Conservation (phyloP, 2,329 filamentous ascomycete genomes). For the Chlorencoelia australis region DNA sequence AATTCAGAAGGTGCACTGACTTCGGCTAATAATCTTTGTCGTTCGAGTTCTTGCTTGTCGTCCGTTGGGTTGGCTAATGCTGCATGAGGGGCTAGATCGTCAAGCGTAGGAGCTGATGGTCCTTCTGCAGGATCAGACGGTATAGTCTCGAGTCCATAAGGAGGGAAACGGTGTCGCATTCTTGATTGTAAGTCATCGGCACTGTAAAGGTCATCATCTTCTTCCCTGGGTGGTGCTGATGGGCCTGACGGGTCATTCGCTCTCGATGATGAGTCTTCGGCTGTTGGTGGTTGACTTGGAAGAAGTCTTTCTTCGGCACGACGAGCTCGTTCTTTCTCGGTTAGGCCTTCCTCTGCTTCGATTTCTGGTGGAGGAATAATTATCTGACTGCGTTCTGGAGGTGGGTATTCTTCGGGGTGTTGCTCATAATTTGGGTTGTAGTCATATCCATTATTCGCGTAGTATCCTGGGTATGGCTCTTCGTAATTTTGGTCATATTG, state of each 20-base stretch:
- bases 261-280: slow-evolving; percentile 34
- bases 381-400: slow-evolving; percentile 31
- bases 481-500: slow-evolving; percentile 26
- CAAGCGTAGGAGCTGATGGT: slow-evolving; percentile 18
- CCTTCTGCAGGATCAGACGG: slow-evolving; percentile 7
- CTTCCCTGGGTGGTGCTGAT: slow-evolving; percentile 24
- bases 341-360: slow-evolving; percentile 49
- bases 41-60: slow-evolving; percentile 62
- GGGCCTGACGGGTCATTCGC: slow-evolving; percentile 32
- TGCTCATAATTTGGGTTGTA: slow-evolving; percentile 19
- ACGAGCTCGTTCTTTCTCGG: slow-evolving; percentile 74
- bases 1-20: slow-evolving; percentile 43
- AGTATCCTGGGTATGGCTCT: slow-evolving; percentile 17
- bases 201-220: slow-evolving; percentile 43
- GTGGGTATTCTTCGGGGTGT: slow-evolving; percentile 29
- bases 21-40: slow-evolving; percentile 40
- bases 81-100: slow-evolving; percentile 15
- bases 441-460: slow-evolving; percentile 17
- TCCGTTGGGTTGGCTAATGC: slow-evolving; percentile 36
- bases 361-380: slow-evolving; percentile 52
- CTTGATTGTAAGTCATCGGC: slow-evolving; percentile 32
- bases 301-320: slow-evolving; percentile 69
- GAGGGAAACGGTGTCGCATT: too few relatives aligned
- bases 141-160: slow-evolving; percentile 9
- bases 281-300: slow-evolving; percentile 63